Evolutionary conservation across 331 rosid species (phyloP).

Genomic region (Quercus phellos): DNA sequence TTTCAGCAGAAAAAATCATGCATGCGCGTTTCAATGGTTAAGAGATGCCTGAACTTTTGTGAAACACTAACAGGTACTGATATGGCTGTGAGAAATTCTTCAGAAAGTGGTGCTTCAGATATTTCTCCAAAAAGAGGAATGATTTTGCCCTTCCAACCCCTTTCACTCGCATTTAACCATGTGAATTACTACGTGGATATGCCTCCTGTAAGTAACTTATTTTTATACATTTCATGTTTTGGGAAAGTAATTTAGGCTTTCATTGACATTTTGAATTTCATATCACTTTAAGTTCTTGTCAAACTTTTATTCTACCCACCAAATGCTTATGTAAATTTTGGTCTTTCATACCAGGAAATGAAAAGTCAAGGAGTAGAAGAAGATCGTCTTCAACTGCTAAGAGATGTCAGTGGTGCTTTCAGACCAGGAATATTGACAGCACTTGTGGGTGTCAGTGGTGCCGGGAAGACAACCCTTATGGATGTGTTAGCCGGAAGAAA

Average conservation of each 20-base stretch:
- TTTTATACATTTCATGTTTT: not conserved
- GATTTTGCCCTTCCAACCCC: constrained; percentile 65
- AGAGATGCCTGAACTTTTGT: not conserved
- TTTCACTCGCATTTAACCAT: constrained; percentile 56
- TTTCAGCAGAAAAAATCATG: not conserved
- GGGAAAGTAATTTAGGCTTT: not conserved
- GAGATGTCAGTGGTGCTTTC: constrained; percentile 55
- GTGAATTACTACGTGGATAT: constrained; percentile 60
- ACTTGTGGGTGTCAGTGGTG: constrained; percentile 65
- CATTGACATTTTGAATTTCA: not conserved
- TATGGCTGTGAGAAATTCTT: constrained; percentile 19
- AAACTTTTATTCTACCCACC: not conserved
- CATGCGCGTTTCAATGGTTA: not conserved
- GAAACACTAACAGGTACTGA: constrained; percentile 18
- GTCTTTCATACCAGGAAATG: constrained; percentile 45
- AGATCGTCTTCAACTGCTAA: constrained; percentile 36
- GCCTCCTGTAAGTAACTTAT: constrained; percentile 47
- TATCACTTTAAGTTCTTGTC: not conserved
- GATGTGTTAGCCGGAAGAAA: constrained; percentile 71
- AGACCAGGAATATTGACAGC: constrained; percentile 65
- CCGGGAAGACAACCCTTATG: constrained; percentile 66
- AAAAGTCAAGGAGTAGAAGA: constrained; percentile 43
- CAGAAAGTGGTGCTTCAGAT: constrained; percentile 11
- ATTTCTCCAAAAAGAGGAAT: constrained; percentile 30
- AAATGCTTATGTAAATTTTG: not conserved